phyloP scores from a whole-genome alignment of 2,329 filamentous ascomycete species.

The Lasiodiplodia citricola region DNA sequence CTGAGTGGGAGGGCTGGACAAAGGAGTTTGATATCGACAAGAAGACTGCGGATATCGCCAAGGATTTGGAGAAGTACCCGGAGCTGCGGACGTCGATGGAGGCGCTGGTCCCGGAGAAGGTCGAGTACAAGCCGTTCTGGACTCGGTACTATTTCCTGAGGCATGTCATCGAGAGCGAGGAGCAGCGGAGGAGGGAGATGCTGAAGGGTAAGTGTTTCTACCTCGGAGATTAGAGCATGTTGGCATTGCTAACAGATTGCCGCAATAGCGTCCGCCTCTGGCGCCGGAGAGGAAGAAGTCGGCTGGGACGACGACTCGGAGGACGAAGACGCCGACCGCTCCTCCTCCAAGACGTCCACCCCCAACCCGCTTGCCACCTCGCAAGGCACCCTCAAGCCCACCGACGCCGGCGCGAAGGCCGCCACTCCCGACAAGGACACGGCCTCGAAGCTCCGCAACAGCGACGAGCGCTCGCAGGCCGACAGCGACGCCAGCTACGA shows the following conservation, averaged over 20 bases:
- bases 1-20: slow-evolving; percentile 76
- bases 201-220: slow-evolving; percentile 72
- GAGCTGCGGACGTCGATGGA: slow-evolving; percentile 92
- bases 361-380: slow-evolving; percentile 37
- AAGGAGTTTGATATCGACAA: slow-evolving; percentile 77
- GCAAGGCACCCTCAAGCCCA: slow-evolving; percentile 47
- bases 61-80: slow-evolving; percentile 82
- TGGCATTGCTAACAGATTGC: neutral
- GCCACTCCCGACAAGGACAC: slow-evolving; percentile 32
- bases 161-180: slow-evolving; percentile 90
- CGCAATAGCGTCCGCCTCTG: slow-evolving; percentile 28
- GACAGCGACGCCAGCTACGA: slow-evolving; percentile 98
- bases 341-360: slow-evolving; percentile 29
- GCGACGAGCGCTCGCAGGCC: slow-evolving; percentile 76
- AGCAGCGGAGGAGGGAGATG: slow-evolving; percentile 84
- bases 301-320: slow-evolving; percentile 63
- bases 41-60: slow-evolving; percentile 83
- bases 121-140: slow-evolving; percentile 93
- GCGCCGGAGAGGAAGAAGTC: slow-evolving; percentile 69
- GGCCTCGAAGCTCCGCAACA: slow-evolving; percentile 63
- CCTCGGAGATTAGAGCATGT: neutral
- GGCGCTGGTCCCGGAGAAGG: slow-evolving; percentile 88
- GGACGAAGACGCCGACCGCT: slow-evolving; percentile 26
- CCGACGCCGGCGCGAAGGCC: slow-evolving; percentile 29
- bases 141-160: slow-evolving; percentile 93